Percentiles rank a stretch among this genome's conserved stretches.
Conservation (phyloP, 345 rosid species). For the Brassica rapa region DNA sequence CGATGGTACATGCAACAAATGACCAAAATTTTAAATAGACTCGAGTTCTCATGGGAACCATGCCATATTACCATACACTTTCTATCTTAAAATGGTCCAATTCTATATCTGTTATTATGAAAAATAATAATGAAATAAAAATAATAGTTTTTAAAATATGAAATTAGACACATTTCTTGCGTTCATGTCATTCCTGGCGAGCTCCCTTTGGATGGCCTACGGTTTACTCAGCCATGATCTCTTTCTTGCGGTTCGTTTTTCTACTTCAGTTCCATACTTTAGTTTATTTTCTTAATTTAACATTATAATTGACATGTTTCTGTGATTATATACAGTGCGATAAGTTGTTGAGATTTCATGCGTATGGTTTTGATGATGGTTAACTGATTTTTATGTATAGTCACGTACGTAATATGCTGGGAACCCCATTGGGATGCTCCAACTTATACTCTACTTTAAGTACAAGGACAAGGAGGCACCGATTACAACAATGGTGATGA, state of each 20-base stretch:
- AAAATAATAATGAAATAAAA: no score
- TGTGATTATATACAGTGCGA: not conserved
- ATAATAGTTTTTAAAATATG: not conserved
- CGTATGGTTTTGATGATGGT: not conserved
- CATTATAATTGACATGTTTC: not conserved
- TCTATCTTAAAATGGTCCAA: not conserved
- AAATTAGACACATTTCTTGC: slow-evolving; percentile 44
- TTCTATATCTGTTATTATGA: not conserved
- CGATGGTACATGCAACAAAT: not conserved
- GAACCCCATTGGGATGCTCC: slow-evolving; percentile 61
- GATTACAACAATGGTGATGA: slow-evolving; percentile 14
- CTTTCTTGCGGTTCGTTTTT: slow-evolving; percentile 63
- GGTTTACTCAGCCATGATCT: slow-evolving; percentile 75
- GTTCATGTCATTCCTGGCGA: slow-evolving; percentile 71
- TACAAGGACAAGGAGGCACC: slow-evolving; percentile 63
- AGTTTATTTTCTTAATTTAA: not conserved
- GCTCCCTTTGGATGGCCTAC: slow-evolving; percentile 70
- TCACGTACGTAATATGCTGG: slow-evolving; percentile 61
- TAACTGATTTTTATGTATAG: slow-evolving; percentile 43
- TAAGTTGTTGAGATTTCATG: not conserved
- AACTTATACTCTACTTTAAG: slow-evolving; percentile 61
- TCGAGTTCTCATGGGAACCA: not conserved
- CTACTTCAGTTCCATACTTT: not conserved
- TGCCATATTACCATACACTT: not conserved
- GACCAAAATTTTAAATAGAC: not conserved